Base-by-base conservation (phyloP, 1,284 basidiomycete genomes). In the Microbotryum lychnidis-dioicae region DNA sequence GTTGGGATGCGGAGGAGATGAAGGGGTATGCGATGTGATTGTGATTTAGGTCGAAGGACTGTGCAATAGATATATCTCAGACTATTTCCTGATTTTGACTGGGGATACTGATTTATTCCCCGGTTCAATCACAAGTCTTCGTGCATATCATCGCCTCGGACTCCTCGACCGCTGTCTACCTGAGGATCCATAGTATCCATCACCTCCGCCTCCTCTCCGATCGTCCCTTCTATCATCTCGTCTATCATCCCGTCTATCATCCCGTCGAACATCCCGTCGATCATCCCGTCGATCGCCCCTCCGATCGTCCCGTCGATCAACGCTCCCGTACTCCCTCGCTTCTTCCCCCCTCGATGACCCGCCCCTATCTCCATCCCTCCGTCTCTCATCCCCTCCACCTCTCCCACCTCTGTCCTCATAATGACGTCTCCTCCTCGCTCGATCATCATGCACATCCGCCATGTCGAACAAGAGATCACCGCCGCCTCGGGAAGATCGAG, bases 1-100 rank as follows among this genome's bases (percentile, higher is more conserved):
- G 78, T 69, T 82, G 79, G 79, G 72, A 77, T 56, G 75, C 72
- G 27, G 75, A 76, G 44, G 74, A 74, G 12, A 58, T 65, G 53
- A 31, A 54, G 23, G 20, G 37, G 42, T 66, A 66, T 47, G 29
- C 18, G 51, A n/a, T 50, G 44, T 27, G 21, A 54, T 54, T n/a
- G 48, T 29, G 29, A n/a, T 50, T 6, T 4, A 50, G 29, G 21
- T 23, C 20, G 21, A 50, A 7, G 18, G 3, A 10, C 14, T 14
- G 3, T 42, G 37, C 37, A 42, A 42, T 16, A 18, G 37, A 42
- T 9, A 42, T 5, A 18, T 42, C 6, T 12, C 14, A 42, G 1
- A 16, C 12, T 14, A 3, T 42, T 10, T 12, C 8, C 12, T 42
- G 37, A 10, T 14, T 42, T 42, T 42, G 37, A 18, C 16, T 42